phyloP scores from a whole-genome alignment of 2,329 filamentous ascomycete species.

The Phialocephala sp. region DNA sequence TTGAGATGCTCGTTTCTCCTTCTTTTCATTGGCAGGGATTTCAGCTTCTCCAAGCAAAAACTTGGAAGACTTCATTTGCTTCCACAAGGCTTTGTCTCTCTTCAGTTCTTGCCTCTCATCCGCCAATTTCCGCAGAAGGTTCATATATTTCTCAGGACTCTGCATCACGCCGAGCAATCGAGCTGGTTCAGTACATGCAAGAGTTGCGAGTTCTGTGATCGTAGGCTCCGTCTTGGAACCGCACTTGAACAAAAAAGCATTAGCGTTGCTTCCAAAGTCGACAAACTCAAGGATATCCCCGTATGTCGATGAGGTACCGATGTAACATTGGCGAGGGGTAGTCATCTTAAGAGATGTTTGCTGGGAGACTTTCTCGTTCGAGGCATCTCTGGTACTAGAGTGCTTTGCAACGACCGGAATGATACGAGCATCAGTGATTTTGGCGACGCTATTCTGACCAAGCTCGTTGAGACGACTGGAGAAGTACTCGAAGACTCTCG shows the following conservation, averaged over 20 bases:
- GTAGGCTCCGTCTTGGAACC: slow-evolving; percentile 93
- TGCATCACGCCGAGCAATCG: slow-evolving; percentile 81
- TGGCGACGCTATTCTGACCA: slow-evolving; percentile 61
- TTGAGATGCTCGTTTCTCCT: slow-evolving; percentile 32
- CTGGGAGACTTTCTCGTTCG: slow-evolving; percentile 49
- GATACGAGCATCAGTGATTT: slow-evolving; percentile 69
- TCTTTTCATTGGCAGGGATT: slow-evolving; percentile 46
- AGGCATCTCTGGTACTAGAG: slow-evolving; percentile 31
- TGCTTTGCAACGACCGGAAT: slow-evolving; percentile 65
- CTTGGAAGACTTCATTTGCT: slow-evolving; percentile 73
- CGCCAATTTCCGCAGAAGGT: slow-evolving; percentile 79
- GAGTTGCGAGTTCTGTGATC: slow-evolving; percentile 80
- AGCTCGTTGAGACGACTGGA: slow-evolving; percentile 78
- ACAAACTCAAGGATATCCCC: slow-evolving; percentile 96
- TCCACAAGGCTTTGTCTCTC: slow-evolving; percentile 79
- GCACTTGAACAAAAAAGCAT: slow-evolving; percentile 84
- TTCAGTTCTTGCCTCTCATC: slow-evolving; percentile 73
- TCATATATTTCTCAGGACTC: slow-evolving; percentile 83
- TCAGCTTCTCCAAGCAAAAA: slow-evolving; percentile 88
- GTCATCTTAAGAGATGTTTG: slow-evolving; percentile 55
- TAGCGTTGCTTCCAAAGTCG: slow-evolving; percentile 87
- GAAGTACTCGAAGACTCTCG: slow-evolving; percentile 82
- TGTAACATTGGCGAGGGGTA: slow-evolving; percentile 76
- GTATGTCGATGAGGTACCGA: slow-evolving; percentile 74
- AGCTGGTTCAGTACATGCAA: slow-evolving; percentile 84